Conservation (phyloP, 2,329 filamentous ascomycete genomes). For the Thyridium curvatum region DNA sequence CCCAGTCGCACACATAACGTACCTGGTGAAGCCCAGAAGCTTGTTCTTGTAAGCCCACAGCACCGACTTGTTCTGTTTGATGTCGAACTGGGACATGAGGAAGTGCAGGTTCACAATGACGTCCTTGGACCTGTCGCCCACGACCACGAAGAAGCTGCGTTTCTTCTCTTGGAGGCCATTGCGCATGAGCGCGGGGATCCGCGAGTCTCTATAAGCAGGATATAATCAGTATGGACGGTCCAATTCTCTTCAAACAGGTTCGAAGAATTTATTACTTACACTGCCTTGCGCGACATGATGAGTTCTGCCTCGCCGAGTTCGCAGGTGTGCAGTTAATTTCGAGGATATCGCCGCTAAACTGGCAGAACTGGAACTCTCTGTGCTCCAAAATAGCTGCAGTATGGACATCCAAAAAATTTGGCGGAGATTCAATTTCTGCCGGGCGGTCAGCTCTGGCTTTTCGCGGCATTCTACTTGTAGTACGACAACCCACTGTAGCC, state of each 20-base stretch:
- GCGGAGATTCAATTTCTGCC: slow-evolving; percentile 2
- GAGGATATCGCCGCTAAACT: not conserved
- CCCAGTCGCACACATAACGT: slow-evolving; percentile 8
- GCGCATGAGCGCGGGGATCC: slow-evolving; percentile 83
- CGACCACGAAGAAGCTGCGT: slow-evolving; percentile 94
- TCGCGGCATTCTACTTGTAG: no score
- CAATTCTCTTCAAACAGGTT: slow-evolving; percentile 20
- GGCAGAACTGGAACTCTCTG: not conserved
- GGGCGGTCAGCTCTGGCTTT: not conserved
- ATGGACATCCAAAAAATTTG: not conserved
- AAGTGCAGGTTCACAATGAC: slow-evolving; percentile 91
- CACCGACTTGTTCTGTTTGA: slow-evolving; percentile 93
- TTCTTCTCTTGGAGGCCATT: slow-evolving; percentile 96
- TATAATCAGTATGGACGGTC: not conserved
- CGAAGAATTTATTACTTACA: slow-evolving; percentile 26
- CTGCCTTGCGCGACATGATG: slow-evolving; percentile 54
- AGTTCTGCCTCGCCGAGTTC: slow-evolving; percentile 6
- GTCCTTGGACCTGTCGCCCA: slow-evolving; percentile 91
- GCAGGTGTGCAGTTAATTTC: not conserved
- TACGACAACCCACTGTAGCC: no score
- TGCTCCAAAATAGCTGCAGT: not conserved
- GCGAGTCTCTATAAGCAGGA: slow-evolving; percentile 61
- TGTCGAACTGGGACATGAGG: slow-evolving; percentile 70
- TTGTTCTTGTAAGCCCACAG: slow-evolving; percentile 99
- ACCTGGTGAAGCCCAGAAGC: slow-evolving; percentile 83